A percentile compares a stretch with the other conserved stretches of the same genome.
Evolutionary conservation across 768 basidiomycete genomes (phyloP).

Genomic region (Agrocybe pediades): DNA sequence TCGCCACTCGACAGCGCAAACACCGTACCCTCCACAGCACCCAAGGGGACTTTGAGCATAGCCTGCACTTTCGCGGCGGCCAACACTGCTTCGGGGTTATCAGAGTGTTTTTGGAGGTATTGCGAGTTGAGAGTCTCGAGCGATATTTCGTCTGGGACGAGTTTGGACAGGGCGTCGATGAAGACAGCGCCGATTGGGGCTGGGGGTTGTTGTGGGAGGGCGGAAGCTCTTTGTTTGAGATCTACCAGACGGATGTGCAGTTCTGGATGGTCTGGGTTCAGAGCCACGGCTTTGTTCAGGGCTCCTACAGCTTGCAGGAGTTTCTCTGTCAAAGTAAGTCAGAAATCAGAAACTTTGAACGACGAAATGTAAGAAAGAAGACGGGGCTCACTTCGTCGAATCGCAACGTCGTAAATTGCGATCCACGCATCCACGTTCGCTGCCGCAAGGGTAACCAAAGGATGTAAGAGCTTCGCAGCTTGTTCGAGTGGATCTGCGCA

Average conservation of each 20-base stretch:
- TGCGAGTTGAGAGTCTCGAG: slow-evolving; percentile 73
- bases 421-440: slow-evolving; percentile 72
- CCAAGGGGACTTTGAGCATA: slow-evolving; percentile 45
- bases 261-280: slow-evolving; percentile 61
- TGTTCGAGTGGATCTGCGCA: slow-evolving; percentile 69
- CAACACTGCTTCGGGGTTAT: slow-evolving; percentile 54
- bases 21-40: slow-evolving; percentile 62
- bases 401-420: slow-evolving; percentile 76
- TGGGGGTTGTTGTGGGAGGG: slow-evolving; percentile 42
- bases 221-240: slow-evolving; percentile 56
- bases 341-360: background rate
- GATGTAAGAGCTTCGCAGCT: slow-evolving; percentile 70
- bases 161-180: slow-evolving; percentile 41
- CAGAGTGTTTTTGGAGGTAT: slow-evolving; percentile 67
- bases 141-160: slow-evolving; percentile 60
- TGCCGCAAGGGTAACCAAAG: slow-evolving; percentile 54
- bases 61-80: slow-evolving; percentile 62
- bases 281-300: slow-evolving; percentile 52
- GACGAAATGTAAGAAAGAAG: background rate
- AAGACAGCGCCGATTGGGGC: slow-evolving; percentile 53
- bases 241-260: slow-evolving; percentile 74
- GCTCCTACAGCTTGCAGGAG: slow-evolving; percentile 77
- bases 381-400: slow-evolving; percentile 70
- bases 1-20: slow-evolving; percentile 53
- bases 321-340: slow-evolving; percentile 53